Evolutionary conservation across 495 filamentous ascomycete genomes (phyloP).

Genomic region (Peziza echinospora): DNA sequence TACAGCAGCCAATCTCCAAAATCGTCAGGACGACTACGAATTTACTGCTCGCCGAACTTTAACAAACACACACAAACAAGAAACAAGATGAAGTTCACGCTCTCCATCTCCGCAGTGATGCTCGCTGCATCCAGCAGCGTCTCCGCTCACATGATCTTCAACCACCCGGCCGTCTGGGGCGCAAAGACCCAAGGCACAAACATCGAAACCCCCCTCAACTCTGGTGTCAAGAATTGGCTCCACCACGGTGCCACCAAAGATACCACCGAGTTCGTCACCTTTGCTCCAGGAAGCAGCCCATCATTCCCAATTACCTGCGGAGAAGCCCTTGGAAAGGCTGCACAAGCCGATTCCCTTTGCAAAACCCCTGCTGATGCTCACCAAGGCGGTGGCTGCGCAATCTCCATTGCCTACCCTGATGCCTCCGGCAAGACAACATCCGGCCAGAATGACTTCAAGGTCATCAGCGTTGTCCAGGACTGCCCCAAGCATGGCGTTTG

Average conservation of each 20-base stretch:
- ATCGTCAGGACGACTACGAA: too few relatives aligned
- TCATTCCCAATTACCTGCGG: not conserved
- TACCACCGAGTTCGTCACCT: not conserved
- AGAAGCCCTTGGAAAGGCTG: not conserved
- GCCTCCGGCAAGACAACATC: not conserved
- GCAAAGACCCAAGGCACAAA: not conserved
- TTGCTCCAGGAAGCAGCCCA: not conserved
- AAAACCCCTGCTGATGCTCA: not conserved
- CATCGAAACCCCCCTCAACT: not conserved
- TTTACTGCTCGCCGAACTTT: too few relatives aligned
- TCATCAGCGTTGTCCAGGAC: conserved; percentile 1
- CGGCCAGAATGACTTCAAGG: conserved; percentile 1
- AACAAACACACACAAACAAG: too few relatives aligned
- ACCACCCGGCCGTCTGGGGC: not conserved
- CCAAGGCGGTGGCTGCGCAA: not conserved
- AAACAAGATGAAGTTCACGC: not conserved
- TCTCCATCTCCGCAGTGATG: not conserved
- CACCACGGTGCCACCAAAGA: not conserved
- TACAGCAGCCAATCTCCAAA: too few relatives aligned
- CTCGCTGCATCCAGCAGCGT: not conserved
- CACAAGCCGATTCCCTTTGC: not conserved
- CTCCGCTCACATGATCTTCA: not conserved
- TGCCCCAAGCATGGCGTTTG: conserved; percentile 1
- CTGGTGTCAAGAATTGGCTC: not conserved
- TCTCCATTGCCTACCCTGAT: not conserved